Base-by-base conservation (phyloP, 2,329 filamentous ascomycete species). In the Pyrenochaeta sp. region DNA sequence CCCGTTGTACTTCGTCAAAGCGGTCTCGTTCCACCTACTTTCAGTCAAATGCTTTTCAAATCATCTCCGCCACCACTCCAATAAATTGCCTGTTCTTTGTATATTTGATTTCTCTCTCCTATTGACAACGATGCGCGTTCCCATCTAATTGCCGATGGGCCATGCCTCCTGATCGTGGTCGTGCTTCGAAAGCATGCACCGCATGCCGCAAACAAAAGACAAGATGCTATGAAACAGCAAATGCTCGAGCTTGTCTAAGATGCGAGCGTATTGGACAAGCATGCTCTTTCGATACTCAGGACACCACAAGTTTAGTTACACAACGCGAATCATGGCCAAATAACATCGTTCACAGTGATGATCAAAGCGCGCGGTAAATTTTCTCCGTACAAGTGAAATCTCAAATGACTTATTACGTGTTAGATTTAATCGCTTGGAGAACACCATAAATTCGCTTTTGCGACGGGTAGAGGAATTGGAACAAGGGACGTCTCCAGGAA, bases 191-290 rank as follows among this genome's bases (percentile, higher is more conserved):
- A 46, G 70, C 72, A n/a, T 74, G 72, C 35, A 49, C 51, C 7
- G 60, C 62, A 15, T 75, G 72, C 50, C 60, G 71, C 14, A 74
- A 72, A 48, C 67, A 71, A 22, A 74, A 75, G 55, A 74, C 72
- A n/a, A 56, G 72, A 44, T 74, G 72, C 38, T 74, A 74, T 45
- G 66, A 69, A 41, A 63, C 71, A 3, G 52, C 56, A 8, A 46
- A 46, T 29, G 48, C 66, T 11, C 60, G 61, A 35, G 49, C 61
- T 13, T 75, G 72, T 48, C 52, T 74, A 7, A 60, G 72, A 23
- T 75, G 73, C 44, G 64, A 69, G 29, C 63, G 65, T 23, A 56
- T 74, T 13, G 60, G 54, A 4, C 65, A 72, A 20, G 37, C 47
- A 13, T 75, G 73, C 43, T 74, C 71, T 1, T 54, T 73, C 28